Percentiles rank a stretch among this genome's conserved stretches.
Evolutionary conservation across 2,329 filamentous ascomycete species (phyloP).

Genomic region (Colletotrichum orchidophilum): DNA sequence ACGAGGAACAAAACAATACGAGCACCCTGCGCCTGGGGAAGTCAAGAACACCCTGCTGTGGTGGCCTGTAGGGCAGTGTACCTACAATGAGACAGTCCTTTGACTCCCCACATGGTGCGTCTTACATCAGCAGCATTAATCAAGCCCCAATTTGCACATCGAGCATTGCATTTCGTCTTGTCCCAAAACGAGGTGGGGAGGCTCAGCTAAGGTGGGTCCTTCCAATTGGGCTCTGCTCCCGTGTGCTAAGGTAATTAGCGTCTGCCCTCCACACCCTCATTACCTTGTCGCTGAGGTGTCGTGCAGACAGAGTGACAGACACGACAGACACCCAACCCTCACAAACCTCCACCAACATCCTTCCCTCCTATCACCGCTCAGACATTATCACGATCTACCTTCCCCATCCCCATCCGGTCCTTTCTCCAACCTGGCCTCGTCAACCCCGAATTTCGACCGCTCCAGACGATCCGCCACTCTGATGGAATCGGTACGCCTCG

Average conservation of each 20-base stretch:
- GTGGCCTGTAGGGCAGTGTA: neutral
- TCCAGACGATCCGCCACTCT: conserved; percentile 11
- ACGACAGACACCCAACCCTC: neutral
- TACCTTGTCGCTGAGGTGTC: conserved; percentile 9
- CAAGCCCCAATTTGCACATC: neutral
- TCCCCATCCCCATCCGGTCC: neutral
- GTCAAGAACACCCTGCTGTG: neutral
- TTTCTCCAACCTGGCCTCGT: neutral
- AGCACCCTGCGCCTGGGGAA: neutral
- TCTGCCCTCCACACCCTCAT: neutral
- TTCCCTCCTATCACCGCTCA: conserved; percentile 16
- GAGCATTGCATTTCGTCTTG: neutral
- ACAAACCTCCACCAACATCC: neutral
- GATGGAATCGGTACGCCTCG: conserved; percentile 13
- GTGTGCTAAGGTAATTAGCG: neutral
- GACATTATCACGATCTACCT: conserved; percentile 20
- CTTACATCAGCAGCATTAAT: neutral
- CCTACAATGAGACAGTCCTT: neutral
- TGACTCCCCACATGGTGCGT: neutral
- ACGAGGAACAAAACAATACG: neutral
- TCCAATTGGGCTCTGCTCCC: neutral
- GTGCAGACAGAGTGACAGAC: neutral
- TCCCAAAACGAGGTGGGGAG: neutral
- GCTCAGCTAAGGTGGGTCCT: neutral
- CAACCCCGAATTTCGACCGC: conserved; percentile 28